A percentile compares a stretch with the other conserved stretches of the same genome.
phyloP scores from a whole-genome alignment of 2,329 filamentous ascomycete genomes.

The Cucurbitaria berberidis region DNA sequence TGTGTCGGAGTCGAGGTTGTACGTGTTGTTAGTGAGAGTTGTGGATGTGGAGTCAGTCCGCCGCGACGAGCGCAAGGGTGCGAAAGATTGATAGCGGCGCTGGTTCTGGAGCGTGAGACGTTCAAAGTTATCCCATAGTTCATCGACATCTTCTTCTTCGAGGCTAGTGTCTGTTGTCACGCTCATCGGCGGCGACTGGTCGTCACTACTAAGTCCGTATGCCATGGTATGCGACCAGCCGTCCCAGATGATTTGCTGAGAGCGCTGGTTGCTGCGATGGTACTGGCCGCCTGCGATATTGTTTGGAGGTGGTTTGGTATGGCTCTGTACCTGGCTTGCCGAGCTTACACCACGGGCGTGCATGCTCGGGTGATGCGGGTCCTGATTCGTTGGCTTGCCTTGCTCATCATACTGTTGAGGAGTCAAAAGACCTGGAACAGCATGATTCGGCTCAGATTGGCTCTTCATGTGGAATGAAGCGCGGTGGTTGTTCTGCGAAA shows the following conservation, averaged over 20 bases:
- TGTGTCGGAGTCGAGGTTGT: constrained; percentile 24
- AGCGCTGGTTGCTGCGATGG: constrained; percentile 33
- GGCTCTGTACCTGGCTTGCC: constrained; percentile 42
- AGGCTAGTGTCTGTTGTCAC: constrained; percentile 39
- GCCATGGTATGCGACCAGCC: constrained; percentile 43
- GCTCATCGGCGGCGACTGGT: constrained; percentile 40
- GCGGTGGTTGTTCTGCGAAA: constrained; percentile 47
- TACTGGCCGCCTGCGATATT: constrained; percentile 25
- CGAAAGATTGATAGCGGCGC: constrained; percentile 20
- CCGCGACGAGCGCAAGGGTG: constrained; percentile 17
- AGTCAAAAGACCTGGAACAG: constrained; percentile 45
- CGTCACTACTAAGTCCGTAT: constrained; percentile 38
- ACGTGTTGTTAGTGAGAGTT: constrained; percentile 8
- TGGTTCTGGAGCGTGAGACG: constrained; percentile 20
- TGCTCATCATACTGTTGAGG: constrained; percentile 46
- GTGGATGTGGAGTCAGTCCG: constrained; percentile 27
- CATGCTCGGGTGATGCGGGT: constrained; percentile 36
- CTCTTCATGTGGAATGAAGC: constrained; percentile 49
- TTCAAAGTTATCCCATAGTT: constrained; percentile 44
- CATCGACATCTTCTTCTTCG: constrained; percentile 46
- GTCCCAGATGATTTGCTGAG: constrained; percentile 40
- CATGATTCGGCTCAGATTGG: constrained; percentile 49
- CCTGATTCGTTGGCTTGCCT: constrained; percentile 39
- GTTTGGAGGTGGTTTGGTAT: constrained; percentile 27
- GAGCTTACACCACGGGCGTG: constrained; percentile 46